Base-by-base conservation (phyloP, 2,329 filamentous ascomycete species). In the Neonectria sp. region DNA sequence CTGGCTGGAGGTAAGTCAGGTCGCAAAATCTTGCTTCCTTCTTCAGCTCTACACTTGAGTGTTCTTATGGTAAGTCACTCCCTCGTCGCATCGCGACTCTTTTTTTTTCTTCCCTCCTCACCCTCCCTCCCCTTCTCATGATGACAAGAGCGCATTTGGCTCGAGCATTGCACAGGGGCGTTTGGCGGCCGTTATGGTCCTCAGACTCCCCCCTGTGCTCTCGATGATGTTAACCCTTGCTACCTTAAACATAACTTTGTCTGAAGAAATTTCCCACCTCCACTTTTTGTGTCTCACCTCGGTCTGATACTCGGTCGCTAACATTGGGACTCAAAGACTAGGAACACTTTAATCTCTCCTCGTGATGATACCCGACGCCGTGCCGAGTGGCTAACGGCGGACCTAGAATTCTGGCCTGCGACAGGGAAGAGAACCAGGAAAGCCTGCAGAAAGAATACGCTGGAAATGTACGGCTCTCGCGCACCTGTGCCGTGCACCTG, bases 101-200 rank as follows among this genome's bases (percentile, higher is more conserved):
- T 35, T 24, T 31, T 21, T n/a, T 29, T 13, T n/a, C 2, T 21
- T 21, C 21, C 8, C 24, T 4, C 25, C 1, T n/a, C 6, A 43
- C 56, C 66, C 68, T 65, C 64, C 62, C 67, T 76, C 82, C 71
- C 63, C 51, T 29, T 67, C 77, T 81, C 81, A 95, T 97, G 95
- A 98, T 98, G 95, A 98, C 95, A 94, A 95, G 95, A 98, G 95
- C 95, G 95, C 95, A 98, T 98, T 98, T 98, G 95, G 95, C 95
- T 98, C 94, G 95, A 98, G 95, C 88, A 97, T 95, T 90, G 90
- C 86, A 83, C 85, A 86, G 85, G 83, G 85, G 80, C 82, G 82
- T 83, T 85, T 85, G 86, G 86, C 83, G 85, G 83, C 86, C 92
- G 93, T 91, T 97, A 92, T 89, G 95, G 94, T 92, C 86, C 83